Evolutionary conservation across 257 asterid species (phyloP), one percentile per base, ranked within the genome.

Genomic region (Orobanche coerulescens): DNA sequence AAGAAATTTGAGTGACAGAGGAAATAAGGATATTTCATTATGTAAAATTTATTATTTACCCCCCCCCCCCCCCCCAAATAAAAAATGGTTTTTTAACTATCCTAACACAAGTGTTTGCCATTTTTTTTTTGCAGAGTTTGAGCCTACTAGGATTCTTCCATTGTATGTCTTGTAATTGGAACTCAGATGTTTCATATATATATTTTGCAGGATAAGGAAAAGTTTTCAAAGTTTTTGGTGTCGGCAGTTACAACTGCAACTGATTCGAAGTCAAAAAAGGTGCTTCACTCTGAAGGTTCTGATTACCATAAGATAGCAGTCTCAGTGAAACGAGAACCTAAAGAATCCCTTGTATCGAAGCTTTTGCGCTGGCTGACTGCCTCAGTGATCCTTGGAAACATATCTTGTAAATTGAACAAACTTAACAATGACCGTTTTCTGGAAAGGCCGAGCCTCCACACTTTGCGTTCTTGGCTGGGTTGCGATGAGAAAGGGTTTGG

Each of bases 361-460:
- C 96, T 91, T 64, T 69, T 91, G 66, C 81, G 94, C 68, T 91
- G 98, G 96, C 70, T 91, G 71, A 67, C 83, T 64, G 98, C 96
- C 67, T 81, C 95, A 4, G 90, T 75, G 47, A 81, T 91, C 71
- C 85, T 79, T 34, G 87, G 92, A 55, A 79, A 73, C 71, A 59
- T 75, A 56, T 83, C 85, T 24, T 3, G 42, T 65, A 80, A 75
- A 26, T 71, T 74, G 30, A 75, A 68, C 61, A 44, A 61, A 50
- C 64, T 24, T 42, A 69, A 80, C 9, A 6, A 67, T 28, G 52
- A 46, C 28, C 52, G 57, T 68, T 42, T 71, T 56, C 50, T 50
- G 16, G 88, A 75, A 62, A 70, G 69, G 65, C 36, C 70, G 37
- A 75, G 70, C 68, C 71, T 76, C 62, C 16, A 47, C 30, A 74